Percentiles rank a stretch among this genome's conserved stretches.
Conservation (phyloP, 1,139 yeast genomes). For the Geotrichum candidum region DNA sequence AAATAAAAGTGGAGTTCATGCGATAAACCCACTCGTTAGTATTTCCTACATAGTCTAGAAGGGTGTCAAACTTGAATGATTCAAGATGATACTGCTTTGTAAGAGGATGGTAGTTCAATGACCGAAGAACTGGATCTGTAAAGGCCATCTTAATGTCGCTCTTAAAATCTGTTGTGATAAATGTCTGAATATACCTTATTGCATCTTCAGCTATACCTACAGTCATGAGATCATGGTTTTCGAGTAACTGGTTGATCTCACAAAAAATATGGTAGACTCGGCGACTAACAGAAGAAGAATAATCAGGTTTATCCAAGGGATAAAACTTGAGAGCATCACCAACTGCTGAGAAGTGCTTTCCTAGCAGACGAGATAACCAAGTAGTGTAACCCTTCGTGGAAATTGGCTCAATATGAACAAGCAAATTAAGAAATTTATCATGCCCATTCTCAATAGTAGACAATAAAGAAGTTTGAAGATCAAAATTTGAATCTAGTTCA, state of each 20-base stretch:
- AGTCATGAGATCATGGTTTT: not conserved
- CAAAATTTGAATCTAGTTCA: slow-evolving; percentile 7
- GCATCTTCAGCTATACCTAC: slow-evolving; percentile 10
- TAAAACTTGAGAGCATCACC: not conserved
- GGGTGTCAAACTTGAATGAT: not conserved
- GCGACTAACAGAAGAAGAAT: not conserved
- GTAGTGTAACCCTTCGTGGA: slow-evolving; percentile 8
- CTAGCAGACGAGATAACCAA: slow-evolving; percentile 13
- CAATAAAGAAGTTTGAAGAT: slow-evolving; percentile 1
- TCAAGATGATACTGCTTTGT: not conserved
- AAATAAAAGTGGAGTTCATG: slow-evolving; percentile 8
- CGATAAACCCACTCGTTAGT: slow-evolving; percentile 7
- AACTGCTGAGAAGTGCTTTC: slow-evolving; percentile 3
- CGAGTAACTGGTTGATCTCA: not conserved
- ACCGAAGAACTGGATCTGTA: not conserved
- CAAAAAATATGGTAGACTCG: not conserved
- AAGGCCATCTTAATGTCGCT: not conserved
- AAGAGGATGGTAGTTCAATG: not conserved
- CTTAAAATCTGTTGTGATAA: not conserved
- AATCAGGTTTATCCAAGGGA: not conserved
- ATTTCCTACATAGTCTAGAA: not conserved
- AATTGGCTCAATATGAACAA: slow-evolving; percentile 1
- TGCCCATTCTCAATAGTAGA: not conserved
- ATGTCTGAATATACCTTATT: slow-evolving; percentile 1
- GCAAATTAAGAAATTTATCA: not conserved